phyloP scores from a whole-genome alignment of 371 early-diverging fungal species.

The Mucor circinelloides region DNA sequence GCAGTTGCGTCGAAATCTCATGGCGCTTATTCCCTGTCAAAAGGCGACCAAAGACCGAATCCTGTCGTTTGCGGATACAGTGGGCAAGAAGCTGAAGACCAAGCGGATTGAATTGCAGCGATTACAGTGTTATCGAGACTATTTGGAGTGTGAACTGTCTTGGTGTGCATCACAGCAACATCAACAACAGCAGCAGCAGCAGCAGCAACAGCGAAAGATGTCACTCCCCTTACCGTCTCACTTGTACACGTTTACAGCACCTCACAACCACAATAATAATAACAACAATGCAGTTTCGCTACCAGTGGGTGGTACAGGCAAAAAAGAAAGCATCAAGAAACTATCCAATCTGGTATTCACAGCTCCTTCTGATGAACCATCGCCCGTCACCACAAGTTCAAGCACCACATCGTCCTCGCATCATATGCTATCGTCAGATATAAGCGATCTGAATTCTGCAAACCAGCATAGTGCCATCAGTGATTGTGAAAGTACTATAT shows the following conservation, averaged over 20 bases:
- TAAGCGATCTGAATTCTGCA: neutral
- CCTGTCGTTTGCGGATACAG: conserved; percentile 54
- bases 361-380: neutral
- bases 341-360: conserved; percentile 6
- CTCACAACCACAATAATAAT: neutral
- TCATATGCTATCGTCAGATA: conserved; percentile 3
- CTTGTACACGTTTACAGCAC: conserved; percentile 4
- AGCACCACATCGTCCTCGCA: conserved; percentile 7
- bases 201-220: conserved; percentile 14
- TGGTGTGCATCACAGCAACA: conserved; percentile 24
- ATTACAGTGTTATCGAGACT: conserved; percentile 72
- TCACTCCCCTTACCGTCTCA: conserved; percentile 22
- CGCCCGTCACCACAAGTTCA: neutral
- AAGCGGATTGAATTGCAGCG: conserved; percentile 63
- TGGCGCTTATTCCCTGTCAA: conserved; percentile 67
- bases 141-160: conserved; percentile 65
- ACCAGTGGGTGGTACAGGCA: neutral
- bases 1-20: conserved; percentile 64
- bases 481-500: neutral
- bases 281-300: neutral
- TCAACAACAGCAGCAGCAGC: neutral
- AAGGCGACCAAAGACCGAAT: conserved; percentile 64
- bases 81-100: conserved; percentile 56
- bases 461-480: conserved; percentile 1
- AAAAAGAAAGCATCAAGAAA: neutral